Base-by-base conservation (phyloP, 129 eudicot genomes). In the Flaveria trinervia region DNA sequence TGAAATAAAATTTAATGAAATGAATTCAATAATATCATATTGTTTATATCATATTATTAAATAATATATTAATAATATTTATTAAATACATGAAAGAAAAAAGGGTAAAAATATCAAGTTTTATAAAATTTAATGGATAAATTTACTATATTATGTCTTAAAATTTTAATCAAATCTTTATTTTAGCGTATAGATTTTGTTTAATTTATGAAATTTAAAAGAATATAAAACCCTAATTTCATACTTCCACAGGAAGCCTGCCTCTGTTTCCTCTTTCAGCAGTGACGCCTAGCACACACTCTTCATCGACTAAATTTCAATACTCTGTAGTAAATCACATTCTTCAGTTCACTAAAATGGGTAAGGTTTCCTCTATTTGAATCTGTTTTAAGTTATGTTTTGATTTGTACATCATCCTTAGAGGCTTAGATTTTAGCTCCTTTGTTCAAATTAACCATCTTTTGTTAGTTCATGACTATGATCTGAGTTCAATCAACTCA, bases 331-430 rank as follows among this genome's bases (percentile, higher is more conserved):
- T 39, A 39, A 65, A 65, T 65, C 49, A n/a, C 71, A n/a, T 65
- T 64, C 71, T 65, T 13, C 26, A 39, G 50, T 17, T 65, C 26
- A 8, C 50, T 9, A 65, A 65, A 36, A 65, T 39, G 71, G 71
- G 71, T 65, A 65, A 65, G 50, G 26, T 17, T 65, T 65, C 14
- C 7, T 39, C 71, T 64, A 36, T 36, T 30, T 26, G 68, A 61
- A 26, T 26, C 41, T 1, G 17, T 28, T 13, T 61, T 11, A 22
- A 0, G 33, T 59, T 23, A 26, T 61, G 18, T 61, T 61, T 26
- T 61, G 14, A 65, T n/a, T 39, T 39, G 26, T 16, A 64, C 26
- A 33, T 65, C 41, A 36, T 36, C 8, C 41, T 36, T 36, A 36
- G 7, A 36, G 7, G 41, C 41, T 5, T 4, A 36, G 65, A 59